Base-by-base conservation (phyloP, 2,329 filamentous ascomycete genomes). In the Aspergillus novoparasiticus region DNA sequence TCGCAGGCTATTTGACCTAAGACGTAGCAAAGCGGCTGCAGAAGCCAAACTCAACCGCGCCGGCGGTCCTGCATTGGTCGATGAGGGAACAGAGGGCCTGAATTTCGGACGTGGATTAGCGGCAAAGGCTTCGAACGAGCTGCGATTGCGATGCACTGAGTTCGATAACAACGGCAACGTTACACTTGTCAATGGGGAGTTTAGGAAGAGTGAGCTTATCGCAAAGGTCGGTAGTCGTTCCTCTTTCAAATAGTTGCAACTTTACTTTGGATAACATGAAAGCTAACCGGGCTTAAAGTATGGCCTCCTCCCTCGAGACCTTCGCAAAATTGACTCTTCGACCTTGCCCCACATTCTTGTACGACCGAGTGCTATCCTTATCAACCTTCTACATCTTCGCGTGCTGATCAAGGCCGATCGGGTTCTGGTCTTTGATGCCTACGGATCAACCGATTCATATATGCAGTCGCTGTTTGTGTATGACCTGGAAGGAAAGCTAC, bases 391-490 rank as follows among this genome's bases (percentile, higher is more conserved):
- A n/a, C 95, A 99, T 78, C 87, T 99, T 55, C 92, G 95, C 65
- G 95, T 97, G 59, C 85, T 99, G 28, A 97, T 99, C 76, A 97
- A 97, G 81, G 88, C 94, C 67, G 92, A 99, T 74, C 90, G 94
- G 28, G 93, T 99, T 8, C 87, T 99, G 28, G 89, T 99, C 6
- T 98, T 99, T 76, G 95, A 98, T 73, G 92, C 95, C 16, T 98
- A 97, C 78, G 95, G 95, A 34, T 95, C 93, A 46, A 94, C 93
- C 64, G 93, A 96, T 70, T 96, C 93, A 0, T 97, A 97, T 73
- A 93, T 94, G 36, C 95, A 98, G 77, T 97, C 93, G 4, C 88
- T 95, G 16, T 99, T 99, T 81, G 96, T 99, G 88, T 97, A 98
- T 79, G 95, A 98, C 74, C 82, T 99, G 23, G 93, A 98, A 77